A percentile compares a stretch with the other conserved stretches of the same genome.
Conservation (phyloP, 176 grass and related monocot species). For the Microstegium vimineum region DNA sequence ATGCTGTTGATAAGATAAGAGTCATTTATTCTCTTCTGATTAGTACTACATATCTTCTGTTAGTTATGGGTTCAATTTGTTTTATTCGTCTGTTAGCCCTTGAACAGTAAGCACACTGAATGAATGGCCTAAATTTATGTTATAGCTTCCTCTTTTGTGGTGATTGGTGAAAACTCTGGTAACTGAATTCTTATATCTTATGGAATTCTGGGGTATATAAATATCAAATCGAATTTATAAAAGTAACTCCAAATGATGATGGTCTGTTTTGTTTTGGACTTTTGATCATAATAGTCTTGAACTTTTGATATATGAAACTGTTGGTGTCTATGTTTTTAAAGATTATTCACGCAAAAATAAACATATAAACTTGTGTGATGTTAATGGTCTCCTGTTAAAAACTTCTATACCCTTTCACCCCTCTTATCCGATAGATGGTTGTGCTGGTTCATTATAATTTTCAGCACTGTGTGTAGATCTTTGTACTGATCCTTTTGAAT, state of each 20-base stretch:
- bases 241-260: background rate
- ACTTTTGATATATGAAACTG: background rate
- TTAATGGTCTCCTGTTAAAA: background rate
- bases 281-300: background rate
- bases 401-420: background rate
- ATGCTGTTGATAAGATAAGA: background rate
- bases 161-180: background rate
- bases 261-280: background rate
- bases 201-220: background rate
- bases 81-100: background rate
- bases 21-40: no score
- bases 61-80: background rate
- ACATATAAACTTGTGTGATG: no score
- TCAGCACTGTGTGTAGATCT: background rate
- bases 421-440: background rate
- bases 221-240: background rate
- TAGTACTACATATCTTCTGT: background rate
- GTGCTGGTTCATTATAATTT: background rate
- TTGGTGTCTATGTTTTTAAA: background rate
- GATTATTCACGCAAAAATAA: no score
- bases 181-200: background rate
- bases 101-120: background rate
- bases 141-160: background rate
- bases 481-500: background rate
- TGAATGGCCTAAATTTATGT: background rate